A percentile compares a stretch with the other conserved stretches of the same genome.
phyloP scores from a whole-genome alignment of 192 early-diverging fungal species.

The Geranomyces michiganensis region DNA sequence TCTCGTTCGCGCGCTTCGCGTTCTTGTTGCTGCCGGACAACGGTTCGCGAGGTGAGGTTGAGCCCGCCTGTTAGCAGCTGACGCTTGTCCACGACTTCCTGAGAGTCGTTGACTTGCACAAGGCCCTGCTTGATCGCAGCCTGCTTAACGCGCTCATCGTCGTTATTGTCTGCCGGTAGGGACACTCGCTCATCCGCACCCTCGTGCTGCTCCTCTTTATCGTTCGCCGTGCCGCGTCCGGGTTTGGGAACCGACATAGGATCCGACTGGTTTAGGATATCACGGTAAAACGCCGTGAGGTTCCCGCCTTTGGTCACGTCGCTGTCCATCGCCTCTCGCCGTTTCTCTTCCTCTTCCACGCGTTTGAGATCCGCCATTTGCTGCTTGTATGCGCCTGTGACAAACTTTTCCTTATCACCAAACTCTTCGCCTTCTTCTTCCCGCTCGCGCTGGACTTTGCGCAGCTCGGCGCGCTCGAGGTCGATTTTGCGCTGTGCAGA shows the following conservation, averaged over 20 bases:
- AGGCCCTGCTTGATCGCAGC: constrained; percentile 30
- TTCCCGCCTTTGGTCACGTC: constrained; percentile 52
- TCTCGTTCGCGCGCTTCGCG: constrained; percentile 56
- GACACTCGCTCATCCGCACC: background rate
- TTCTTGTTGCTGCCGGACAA: constrained; percentile 51
- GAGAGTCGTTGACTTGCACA: constrained; percentile 68
- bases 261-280: constrained; percentile 56
- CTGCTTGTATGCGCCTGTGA: constrained; percentile 72
- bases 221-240: background rate
- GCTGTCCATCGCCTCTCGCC: constrained; percentile 54
- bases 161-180: background rate
- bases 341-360: constrained; percentile 60
- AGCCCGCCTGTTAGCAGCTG: constrained; percentile 71
- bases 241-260: constrained; percentile 28
- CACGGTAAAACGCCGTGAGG: constrained; percentile 65
- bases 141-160: constrained; percentile 36
- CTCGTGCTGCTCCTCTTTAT: constrained; percentile 31
- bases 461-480: constrained; percentile 66
- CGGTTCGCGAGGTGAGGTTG: constrained; percentile 61
- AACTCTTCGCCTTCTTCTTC: constrained; percentile 73
- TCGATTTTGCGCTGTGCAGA: constrained; percentile 73
- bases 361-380: constrained; percentile 65
- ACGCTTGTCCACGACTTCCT: constrained; percentile 76
- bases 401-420: constrained; percentile 78
- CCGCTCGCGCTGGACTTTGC: constrained; percentile 70